Percentiles rank a stretch among this genome's conserved stretches.
Evolutionary conservation across 805 yeast genomes (phyloP).

Genomic region (Ogataea zsoltii): DNA sequence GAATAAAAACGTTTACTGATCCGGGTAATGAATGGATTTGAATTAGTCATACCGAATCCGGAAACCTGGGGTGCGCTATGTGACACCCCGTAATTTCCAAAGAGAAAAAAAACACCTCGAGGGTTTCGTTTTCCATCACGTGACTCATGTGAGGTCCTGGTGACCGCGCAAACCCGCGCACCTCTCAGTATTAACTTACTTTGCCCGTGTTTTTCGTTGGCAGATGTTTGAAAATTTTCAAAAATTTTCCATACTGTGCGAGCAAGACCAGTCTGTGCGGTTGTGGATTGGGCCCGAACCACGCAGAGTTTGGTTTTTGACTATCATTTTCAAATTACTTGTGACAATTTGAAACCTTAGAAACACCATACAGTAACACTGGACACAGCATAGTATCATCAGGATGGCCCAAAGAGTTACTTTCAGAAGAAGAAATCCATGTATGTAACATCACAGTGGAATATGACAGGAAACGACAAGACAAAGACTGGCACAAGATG

Average conservation of each 20-base stretch:
- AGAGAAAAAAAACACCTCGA: too few relatives aligned
- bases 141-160: too few relatives aligned
- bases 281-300: neutral
- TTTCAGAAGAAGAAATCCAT: constrained; percentile 98
- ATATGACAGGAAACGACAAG: too few relatives aligned
- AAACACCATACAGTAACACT: constrained; percentile 8
- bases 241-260: constrained; percentile 12
- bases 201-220: constrained; percentile 2
- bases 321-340: neutral
- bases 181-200: neutral
- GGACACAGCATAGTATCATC: constrained; percentile 12
- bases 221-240: constrained; percentile 8
- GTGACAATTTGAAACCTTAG: neutral
- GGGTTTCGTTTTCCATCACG: too few relatives aligned
- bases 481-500: too few relatives aligned
- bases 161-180: neutral
- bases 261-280: neutral
- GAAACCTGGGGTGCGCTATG: too few relatives aligned
- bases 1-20: too few relatives aligned
- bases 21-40: too few relatives aligned
- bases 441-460: constrained; percentile 57
- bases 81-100: too few relatives aligned
- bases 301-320: neutral
- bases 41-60: too few relatives aligned
- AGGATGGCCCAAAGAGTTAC: constrained; percentile 99